phyloP scores from a whole-genome alignment of 805 yeast genomes.

The Saturnispora halmiae region DNA sequence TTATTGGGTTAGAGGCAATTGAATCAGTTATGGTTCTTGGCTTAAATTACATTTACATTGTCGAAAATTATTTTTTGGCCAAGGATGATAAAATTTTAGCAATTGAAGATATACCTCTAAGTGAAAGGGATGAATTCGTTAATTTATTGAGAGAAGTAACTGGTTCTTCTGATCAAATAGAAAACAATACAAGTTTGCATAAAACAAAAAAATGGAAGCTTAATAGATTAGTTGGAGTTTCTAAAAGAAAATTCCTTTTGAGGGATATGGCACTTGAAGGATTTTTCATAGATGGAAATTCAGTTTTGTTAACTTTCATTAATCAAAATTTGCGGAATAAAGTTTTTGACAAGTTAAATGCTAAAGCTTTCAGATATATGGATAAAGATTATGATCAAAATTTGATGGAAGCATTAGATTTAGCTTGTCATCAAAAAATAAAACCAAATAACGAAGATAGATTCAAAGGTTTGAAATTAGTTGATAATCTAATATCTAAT shows the following conservation, averaged over 20 bases:
- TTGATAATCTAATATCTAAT: constrained; percentile 13
- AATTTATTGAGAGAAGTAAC: constrained; percentile 41
- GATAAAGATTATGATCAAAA: constrained; percentile 46
- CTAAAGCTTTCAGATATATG: constrained; percentile 42
- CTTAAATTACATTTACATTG: constrained; percentile 50
- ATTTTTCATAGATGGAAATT: constrained; percentile 65
- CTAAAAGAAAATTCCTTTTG: constrained; percentile 66
- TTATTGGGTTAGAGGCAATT: constrained; percentile 65
- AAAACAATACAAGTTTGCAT: constrained; percentile 28
- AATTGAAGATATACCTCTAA: constrained; percentile 53
- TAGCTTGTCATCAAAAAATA: constrained; percentile 32
- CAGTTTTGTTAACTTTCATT: constrained; percentile 59
- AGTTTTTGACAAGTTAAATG: constrained; percentile 40
- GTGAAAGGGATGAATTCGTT: constrained; percentile 59
- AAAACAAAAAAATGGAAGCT: constrained; percentile 52
- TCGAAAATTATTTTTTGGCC: constrained; percentile 59
- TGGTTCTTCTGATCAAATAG: neutral
- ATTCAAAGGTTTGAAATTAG: constrained; percentile 1
- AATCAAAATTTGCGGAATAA: constrained; percentile 45
- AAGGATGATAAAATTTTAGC: constrained; percentile 49
- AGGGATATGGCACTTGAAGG: constrained; percentile 77
- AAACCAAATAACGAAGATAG: neutral
- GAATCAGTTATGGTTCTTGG: constrained; percentile 75
- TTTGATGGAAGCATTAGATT: constrained; percentile 42
- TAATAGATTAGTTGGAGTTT: constrained; percentile 48